A percentile compares a stretch with the other conserved stretches of the same genome.
phyloP scores from a whole-genome alignment of 75 land plant genomes.

The Adiantum capillusveneris region DNA sequence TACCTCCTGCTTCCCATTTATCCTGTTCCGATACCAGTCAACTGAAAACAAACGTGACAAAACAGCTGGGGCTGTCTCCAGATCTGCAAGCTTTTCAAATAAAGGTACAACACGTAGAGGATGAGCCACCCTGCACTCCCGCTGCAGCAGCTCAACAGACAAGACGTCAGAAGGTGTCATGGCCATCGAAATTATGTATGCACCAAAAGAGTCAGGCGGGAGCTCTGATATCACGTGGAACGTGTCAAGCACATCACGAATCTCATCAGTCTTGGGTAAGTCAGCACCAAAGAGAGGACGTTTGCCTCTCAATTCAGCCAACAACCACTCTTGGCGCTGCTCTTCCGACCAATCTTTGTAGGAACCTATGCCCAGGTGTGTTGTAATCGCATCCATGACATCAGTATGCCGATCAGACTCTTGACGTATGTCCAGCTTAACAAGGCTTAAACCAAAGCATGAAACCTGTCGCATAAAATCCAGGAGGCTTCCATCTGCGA shows the following conservation, averaged over 20 bases:
- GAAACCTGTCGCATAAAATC: slow-evolving; percentile 96
- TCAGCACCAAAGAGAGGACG: slow-evolving; percentile 85
- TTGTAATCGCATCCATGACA: slow-evolving; percentile 85
- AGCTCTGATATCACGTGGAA: slow-evolving; percentile 75
- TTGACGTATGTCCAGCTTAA: slow-evolving; percentile 83
- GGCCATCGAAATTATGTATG: slow-evolving; percentile 96
- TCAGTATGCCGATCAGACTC: slow-evolving; percentile 92
- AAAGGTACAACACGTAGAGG: slow-evolving; percentile 85
- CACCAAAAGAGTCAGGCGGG: slow-evolving; percentile 80
- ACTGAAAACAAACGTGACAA: slow-evolving; percentile 72
- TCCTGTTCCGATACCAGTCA: slow-evolving; percentile 79
- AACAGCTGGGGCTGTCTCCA: slow-evolving; percentile 81
- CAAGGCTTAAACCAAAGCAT: slow-evolving; percentile 81
- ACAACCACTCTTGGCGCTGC: slow-evolving; percentile 66
- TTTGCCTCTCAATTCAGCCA: slow-evolving; percentile 73
- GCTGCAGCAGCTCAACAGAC: slow-evolving; percentile 81
- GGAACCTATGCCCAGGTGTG: slow-evolving; percentile 69
- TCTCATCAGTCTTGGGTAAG: slow-evolving; percentile 78
- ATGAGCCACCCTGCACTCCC: slow-evolving; percentile 61
- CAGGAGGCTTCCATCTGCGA: slow-evolving; percentile 92
- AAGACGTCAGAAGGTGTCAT: slow-evolving; percentile 93
- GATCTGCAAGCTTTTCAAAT: slow-evolving; percentile 91
- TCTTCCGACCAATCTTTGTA: slow-evolving; percentile 85
- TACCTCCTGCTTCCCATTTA: slow-evolving; percentile 91
- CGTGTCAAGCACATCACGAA: slow-evolving; percentile 77